Conservation (phyloP, 169 alveolate species). For the Plasmodium gallinaceum region DNA sequence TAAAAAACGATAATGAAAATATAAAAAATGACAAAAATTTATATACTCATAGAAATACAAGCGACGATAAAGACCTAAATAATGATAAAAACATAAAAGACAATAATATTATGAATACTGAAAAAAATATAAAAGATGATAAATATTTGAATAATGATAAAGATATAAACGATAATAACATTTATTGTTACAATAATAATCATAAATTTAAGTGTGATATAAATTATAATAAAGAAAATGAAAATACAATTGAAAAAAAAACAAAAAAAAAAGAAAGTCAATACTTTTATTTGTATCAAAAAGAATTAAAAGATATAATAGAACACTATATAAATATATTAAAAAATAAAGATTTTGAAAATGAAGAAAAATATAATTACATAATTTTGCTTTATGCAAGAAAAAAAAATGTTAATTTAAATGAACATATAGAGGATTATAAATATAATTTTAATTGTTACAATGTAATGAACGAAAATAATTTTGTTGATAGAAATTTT, state of each 20-base stretch:
- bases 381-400: slow-evolving; percentile 49
- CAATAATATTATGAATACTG: neutral
- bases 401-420: slow-evolving; percentile 20
- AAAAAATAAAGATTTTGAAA: slow-evolving; percentile 4
- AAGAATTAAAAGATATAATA: slow-evolving; percentile 27
- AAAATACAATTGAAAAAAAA: slow-evolving; percentile 19
- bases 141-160: neutral
- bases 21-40: neutral
- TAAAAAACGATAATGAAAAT: neutral
- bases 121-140: neutral
- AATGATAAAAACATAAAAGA: neutral
- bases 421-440: neutral
- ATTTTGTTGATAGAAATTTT: neutral
- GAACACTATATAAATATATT: slow-evolving; percentile 35
- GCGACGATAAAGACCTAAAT: neutral
- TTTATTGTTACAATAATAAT: neutral
- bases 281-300: slow-evolving; percentile 29
- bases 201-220: slow-evolving; percentile 25
- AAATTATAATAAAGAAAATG: slow-evolving; percentile 18
- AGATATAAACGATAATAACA: neutral
- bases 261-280: neutral
- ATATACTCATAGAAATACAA: neutral
- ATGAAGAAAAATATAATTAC: slow-evolving; percentile 14
- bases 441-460: neutral
- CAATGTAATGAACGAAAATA: neutral